Evolutionary conservation across 2,329 filamentous ascomycete genomes (phyloP), one percentile per base, ranked within the genome.

Genomic region (Xylaria sp.): DNA sequence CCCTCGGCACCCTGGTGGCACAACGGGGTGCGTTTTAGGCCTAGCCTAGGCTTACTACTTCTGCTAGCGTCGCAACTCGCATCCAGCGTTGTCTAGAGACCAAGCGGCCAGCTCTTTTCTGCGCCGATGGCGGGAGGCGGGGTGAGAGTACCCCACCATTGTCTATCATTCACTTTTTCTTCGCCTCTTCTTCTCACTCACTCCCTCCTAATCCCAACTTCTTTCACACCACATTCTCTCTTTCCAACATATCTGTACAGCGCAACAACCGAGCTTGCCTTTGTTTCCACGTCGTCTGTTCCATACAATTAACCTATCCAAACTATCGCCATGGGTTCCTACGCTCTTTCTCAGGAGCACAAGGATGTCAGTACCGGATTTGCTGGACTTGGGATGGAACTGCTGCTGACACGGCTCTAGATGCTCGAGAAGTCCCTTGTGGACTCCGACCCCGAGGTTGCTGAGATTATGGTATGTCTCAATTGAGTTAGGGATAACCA

Each of bases 401-500:
- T 60, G 30, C 32, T 72, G 75, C 77, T 82, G 76, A 82, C 78
- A 76, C 70, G 71, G 73, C 57, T 34, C 71, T 65, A 97, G 94
- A 90, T 98, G 89, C 93, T 99, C 86, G 93, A 98, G 89, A 96
- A 93, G 86, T 92, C 93, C 81, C 90, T 99, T 77, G 84, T 95
- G 77, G 93, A 97, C 76, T 91, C 91, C 65, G 96, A 99, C 82
- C 91, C 93, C 66, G 94, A 98, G 88, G 93, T 99, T 78, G 94
- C 94, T 74, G 87, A 92, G 84, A 97, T 99, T 83, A 98, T 99
- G 94, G 93, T 97, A 87, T 73, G 88, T 81, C 53, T 66, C 62
- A 46, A 52, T 57, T 12, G 3, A 10, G 56, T 56, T 18, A 0
- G 15, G 18, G 28, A 32, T 8, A 1, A 9, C 2, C 28, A 25